Evolutionary conservation across 2,329 filamentous ascomycete genomes (phyloP), one percentile per base, ranked within the genome.

Genomic region (Huntiella moniliformis): DNA sequence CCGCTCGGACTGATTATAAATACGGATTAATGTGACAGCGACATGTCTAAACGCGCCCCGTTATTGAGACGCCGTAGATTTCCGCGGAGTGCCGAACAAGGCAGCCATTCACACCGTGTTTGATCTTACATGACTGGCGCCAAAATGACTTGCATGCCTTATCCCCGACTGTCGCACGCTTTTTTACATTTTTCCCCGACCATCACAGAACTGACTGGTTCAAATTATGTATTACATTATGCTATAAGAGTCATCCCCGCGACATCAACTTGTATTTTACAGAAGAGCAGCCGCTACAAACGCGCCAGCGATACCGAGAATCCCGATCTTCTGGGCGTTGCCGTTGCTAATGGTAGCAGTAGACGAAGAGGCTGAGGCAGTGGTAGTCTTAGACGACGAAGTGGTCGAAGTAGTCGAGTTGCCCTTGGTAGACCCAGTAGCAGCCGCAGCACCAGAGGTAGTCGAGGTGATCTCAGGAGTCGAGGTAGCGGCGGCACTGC

Each of bases 261-360:
- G 34, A 36, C 34, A 36, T 36, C 34, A 36, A 36, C 34, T 36
- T n/a, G 34, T 28, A n/a, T 12, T 37, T 51, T 51, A 51, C 13
- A 51, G 12, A 22, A 51, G 46, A 8, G 47, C 45, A 35, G 47
- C 38, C 11, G 45, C 50, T 12, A 42, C 47, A 28, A 51, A 34
- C 8, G 43, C 16, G 39, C 48, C 50, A 18, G 47, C 50, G 12
- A 46, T 18, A 32, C 45, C 48, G 3, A 37, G 42, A 16, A 47
- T 10, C 4, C 44, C 34, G 12, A 44, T 42, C 11, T 37, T 44
- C 11, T 16, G 34, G 44, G 17, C 37, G 10, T 28, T 34, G 16
- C 18, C 46, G 10, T 38, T 33, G 11, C 28, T 35, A n/a, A 41
- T 12, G 4, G 10, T 8, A 22, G 38, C 17, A 8, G 31, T 10